phyloP scores from a whole-genome alignment of 2,329 filamentous ascomycete genomes.

The Hymenoscyphus repandus region DNA sequence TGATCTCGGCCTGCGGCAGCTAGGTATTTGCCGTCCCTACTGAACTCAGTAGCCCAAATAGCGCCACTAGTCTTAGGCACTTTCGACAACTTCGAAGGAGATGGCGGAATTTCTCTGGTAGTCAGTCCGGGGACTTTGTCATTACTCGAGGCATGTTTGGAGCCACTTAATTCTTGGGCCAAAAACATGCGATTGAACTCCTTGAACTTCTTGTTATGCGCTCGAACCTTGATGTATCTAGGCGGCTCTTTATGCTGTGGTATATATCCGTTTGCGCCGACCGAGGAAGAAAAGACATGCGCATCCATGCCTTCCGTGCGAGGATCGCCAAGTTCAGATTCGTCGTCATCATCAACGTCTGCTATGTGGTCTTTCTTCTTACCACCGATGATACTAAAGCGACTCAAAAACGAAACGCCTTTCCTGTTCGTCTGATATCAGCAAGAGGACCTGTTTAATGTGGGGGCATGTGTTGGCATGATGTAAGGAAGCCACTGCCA shows the following conservation, averaged over 20 bases:
- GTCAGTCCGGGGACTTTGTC: conserved; percentile 27
- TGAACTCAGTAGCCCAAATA: conserved; percentile 91
- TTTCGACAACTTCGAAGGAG: conserved; percentile 22
- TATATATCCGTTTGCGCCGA: conserved; percentile 67
- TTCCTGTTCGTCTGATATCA: conserved; percentile 51
- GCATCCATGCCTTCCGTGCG: conserved; percentile 79
- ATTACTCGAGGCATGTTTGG: conserved; percentile 34
- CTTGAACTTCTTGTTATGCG: conserved; percentile 72
- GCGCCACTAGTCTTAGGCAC: conserved; percentile 46
- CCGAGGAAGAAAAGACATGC: conserved; percentile 71
- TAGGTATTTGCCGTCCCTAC: conserved; percentile 82
- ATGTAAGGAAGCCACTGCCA: conserved; percentile 18
- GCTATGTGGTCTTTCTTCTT: conserved; percentile 61
- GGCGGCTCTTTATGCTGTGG: conserved; percentile 85
- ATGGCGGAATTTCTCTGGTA: conserved; percentile 26
- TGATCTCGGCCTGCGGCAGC: conserved; percentile 89
- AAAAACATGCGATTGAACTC: conserved; percentile 87
- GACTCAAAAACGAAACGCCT: conserved; percentile 83
- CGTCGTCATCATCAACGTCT: conserved; percentile 51
- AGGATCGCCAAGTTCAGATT: conserved; percentile 62
- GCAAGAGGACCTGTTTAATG: not conserved
- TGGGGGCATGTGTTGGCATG: not conserved
- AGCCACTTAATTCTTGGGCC: conserved; percentile 79
- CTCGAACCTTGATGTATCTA: conserved; percentile 80
- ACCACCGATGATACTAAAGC: conserved; percentile 65